Percentiles rank a stretch among this genome's conserved stretches.
Evolutionary conservation across 345 rosid genomes (phyloP).

Genomic region (Noccaea bulbosa): DNA sequence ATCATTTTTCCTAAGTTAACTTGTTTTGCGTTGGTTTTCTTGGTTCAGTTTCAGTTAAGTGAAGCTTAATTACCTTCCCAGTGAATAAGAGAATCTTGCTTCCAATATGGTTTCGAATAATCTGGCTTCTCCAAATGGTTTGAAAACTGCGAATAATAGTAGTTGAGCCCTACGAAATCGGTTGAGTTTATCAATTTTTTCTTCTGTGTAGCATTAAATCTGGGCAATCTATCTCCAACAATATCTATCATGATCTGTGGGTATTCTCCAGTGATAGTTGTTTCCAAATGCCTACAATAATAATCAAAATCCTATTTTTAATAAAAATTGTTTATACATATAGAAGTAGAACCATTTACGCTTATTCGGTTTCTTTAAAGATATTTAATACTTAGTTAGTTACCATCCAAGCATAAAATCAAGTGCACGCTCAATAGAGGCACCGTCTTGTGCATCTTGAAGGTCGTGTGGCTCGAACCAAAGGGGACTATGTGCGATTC

Average conservation of each 20-base stretch:
- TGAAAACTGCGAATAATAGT: slow-evolving; percentile 45
- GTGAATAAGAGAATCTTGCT: slow-evolving; percentile 41
- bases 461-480: slow-evolving; percentile 45
- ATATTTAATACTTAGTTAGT: neutral
- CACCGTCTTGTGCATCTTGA: slow-evolving; percentile 22
- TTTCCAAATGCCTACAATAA: slow-evolving; percentile 44
- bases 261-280: slow-evolving; percentile 50
- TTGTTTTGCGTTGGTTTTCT: neutral
- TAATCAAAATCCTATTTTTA: neutral
- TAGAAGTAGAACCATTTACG: no score
- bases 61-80: slow-evolving; percentile 41
- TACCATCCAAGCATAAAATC: slow-evolving; percentile 45
- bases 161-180: slow-evolving; percentile 56
- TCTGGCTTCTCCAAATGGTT: slow-evolving; percentile 23
- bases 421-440: slow-evolving; percentile 25
- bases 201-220: slow-evolving; percentile 45
- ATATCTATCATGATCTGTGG: slow-evolving; percentile 47
- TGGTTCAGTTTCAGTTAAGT: neutral
- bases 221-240: slow-evolving; percentile 51
- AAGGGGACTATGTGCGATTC: slow-evolving; percentile 6
- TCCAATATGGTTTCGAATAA: slow-evolving; percentile 34
- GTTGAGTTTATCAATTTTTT: slow-evolving; percentile 42
- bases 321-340: neutral
- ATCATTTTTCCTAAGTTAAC: neutral
- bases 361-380: neutral